These are phyloP conservation scores for Camellia japonica DNA, from an alignment of 148 eudicot genomes.

Conservation along the genomic window DNA sequence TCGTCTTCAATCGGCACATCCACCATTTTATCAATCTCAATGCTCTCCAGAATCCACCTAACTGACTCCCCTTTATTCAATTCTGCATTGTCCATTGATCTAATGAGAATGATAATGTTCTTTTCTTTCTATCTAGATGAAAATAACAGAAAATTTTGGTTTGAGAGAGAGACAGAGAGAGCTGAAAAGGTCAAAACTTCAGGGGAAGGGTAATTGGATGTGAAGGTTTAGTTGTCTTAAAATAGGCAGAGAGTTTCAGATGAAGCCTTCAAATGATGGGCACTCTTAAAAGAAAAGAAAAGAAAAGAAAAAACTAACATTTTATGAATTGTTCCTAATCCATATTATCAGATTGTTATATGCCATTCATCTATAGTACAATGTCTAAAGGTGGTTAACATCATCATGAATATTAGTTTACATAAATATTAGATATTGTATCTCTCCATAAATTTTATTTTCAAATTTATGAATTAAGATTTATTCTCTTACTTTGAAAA, in stretches of 20 bases:
- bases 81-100: slow-evolving; percentile 6
- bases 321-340: not conserved
- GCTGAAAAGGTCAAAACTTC: not conserved
- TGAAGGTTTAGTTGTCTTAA: too few species aligned
- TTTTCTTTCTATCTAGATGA: not conserved
- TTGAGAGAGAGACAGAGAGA: not conserved
- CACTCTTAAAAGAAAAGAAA: too few species aligned
- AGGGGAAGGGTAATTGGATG: not conserved
- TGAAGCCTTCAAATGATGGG: not conserved
- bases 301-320: not conserved
- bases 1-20: slow-evolving; percentile 6
- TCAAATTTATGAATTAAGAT: too few species aligned
- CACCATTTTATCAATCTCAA: slow-evolving; percentile 23
- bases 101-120: not conserved
- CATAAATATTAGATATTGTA: too few species aligned
- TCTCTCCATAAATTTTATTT: too few species aligned
- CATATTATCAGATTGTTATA: not conserved
- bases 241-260: too few species aligned
- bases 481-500: too few species aligned
- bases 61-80: slow-evolving; percentile 23
- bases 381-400: too few species aligned
- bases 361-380: too few species aligned
- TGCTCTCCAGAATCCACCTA: slow-evolving; percentile 36
- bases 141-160: not conserved
- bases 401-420: too few species aligned